These are phyloP conservation scores for Avena insularis DNA, from an alignment of 176 grass and related monocot species.

Conservation along the genomic window DNA sequence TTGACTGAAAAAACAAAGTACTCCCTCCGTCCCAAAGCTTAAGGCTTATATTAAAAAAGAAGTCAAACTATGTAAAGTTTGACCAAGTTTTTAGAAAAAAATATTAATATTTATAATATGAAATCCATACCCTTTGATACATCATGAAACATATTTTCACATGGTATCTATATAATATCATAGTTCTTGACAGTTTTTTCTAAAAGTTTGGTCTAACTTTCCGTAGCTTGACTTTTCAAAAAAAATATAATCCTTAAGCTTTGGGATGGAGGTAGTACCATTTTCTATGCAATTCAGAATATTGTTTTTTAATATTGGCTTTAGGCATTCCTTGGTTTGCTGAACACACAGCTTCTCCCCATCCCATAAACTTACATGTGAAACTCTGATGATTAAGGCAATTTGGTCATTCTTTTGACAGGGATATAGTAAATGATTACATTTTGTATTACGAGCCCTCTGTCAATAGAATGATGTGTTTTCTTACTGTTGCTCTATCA, in stretches of 20 bases:
- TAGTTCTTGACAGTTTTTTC: too few species aligned
- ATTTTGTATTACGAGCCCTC: constrained; percentile 18
- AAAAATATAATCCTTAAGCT: too few species aligned
- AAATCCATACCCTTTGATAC: too few species aligned
- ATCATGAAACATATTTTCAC: too few species aligned
- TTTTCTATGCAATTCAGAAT: constrained; percentile 8
- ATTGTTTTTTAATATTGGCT: background rate
- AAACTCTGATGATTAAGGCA: constrained; percentile 23
- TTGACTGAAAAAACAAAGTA: background rate
- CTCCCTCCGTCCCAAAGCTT: too few species aligned
- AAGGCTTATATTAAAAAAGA: too few species aligned
- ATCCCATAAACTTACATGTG: constrained; percentile 1
- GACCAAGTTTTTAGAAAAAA: too few species aligned
- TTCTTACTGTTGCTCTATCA: constrained; percentile 47
- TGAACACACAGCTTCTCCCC: background rate
- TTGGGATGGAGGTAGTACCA: background rate
- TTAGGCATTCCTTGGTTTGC: background rate
- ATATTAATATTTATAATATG: too few species aligned
- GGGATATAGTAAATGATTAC: background rate
- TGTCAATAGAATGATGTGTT: constrained; percentile 8
- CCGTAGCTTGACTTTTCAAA: too few species aligned
- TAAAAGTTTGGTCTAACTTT: too few species aligned
- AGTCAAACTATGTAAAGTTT: too few species aligned
- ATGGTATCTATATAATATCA: too few species aligned
- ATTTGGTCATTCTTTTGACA: constrained; percentile 8